Evolutionary conservation across 1,139 yeast species (phyloP).

Genomic region (Kodamaea arcana): DNA sequence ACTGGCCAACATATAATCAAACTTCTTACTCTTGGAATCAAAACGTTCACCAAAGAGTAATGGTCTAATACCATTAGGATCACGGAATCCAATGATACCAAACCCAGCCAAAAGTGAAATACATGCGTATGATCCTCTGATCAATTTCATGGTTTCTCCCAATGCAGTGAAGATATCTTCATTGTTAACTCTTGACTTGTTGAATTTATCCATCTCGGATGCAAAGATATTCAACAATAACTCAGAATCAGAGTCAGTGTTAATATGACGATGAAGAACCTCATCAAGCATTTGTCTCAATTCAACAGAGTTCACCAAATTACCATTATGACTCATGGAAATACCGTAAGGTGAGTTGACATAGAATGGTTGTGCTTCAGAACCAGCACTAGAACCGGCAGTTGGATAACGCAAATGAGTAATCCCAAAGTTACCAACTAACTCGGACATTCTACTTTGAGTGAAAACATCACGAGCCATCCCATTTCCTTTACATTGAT

Average conservation of each 20-base stretch:
- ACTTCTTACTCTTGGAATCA: conserved; percentile 56
- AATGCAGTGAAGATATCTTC: conserved; percentile 85
- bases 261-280: conserved; percentile 92
- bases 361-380: conserved; percentile 98
- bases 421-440: conserved; percentile 93
- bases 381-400: conserved; percentile 95
- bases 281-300: conserved; percentile 80
- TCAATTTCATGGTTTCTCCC: conserved; percentile 70
- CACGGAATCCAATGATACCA: conserved; percentile 93
- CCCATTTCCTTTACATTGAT: conserved; percentile 98
- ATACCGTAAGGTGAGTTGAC: conserved; percentile 97
- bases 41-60: conserved; percentile 77
- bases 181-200: conserved; percentile 89
- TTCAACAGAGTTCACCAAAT: conserved; percentile 81
- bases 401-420: conserved; percentile 96
- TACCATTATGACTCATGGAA: conserved; percentile 88
- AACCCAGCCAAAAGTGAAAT: conserved; percentile 94
- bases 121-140: conserved; percentile 96
- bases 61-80: conserved; percentile 96
- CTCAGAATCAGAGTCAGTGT: conserved; percentile 95
- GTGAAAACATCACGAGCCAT: conserved; percentile 98
- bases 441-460: conserved; percentile 66
- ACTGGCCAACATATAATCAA: conserved; percentile 91
- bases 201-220: conserved; percentile 82
- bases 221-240: conserved; percentile 86